Evolutionary conservation across 1,284 basidiomycete species (phyloP).

Genomic region (Cryptococcus sp.): DNA sequence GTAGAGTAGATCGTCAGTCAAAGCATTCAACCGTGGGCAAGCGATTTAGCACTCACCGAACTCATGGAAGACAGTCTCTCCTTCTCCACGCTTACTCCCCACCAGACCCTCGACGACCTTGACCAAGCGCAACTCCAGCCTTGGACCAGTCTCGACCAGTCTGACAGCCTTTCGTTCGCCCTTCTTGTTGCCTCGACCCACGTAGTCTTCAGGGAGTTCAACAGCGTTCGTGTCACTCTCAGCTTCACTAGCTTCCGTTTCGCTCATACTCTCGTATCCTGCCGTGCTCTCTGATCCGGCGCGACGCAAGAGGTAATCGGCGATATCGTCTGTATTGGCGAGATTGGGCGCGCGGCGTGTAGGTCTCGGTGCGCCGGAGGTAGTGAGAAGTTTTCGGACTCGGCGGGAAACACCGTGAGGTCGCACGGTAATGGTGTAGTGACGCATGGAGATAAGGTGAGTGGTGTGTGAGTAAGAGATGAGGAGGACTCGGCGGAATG

Average conservation of each 20-base stretch:
- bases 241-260: conserved; percentile 64
- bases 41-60: conserved; percentile 63
- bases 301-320: conserved; percentile 85
- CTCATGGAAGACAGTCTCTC: conserved; percentile 86
- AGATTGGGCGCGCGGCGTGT: conserved; percentile 64
- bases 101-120: conserved; percentile 95
- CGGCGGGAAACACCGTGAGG: conserved; percentile 90
- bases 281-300: conserved; percentile 59
- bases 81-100: conserved; percentile 65
- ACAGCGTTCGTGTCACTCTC: conserved; percentile 73
- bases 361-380: conserved; percentile 42
- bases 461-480: conserved; percentile 86
- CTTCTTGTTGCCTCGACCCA: conserved; percentile 89
- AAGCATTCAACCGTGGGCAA: background rate
- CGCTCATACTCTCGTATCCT: conserved; percentile 77
- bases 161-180: conserved; percentile 87
- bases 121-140: conserved; percentile 88
- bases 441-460: conserved; percentile 87
- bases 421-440: conserved; percentile 93
- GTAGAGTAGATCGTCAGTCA: background rate
- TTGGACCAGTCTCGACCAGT: conserved; percentile 90
- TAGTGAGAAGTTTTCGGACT: conserved; percentile 77
- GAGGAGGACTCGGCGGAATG: conserved; percentile 86
- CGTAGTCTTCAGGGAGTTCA: conserved; percentile 85
- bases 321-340: conserved; percentile 86